phyloP scores from a whole-genome alignment of 768 basidiomycete species.

The Mycena amicta region DNA sequence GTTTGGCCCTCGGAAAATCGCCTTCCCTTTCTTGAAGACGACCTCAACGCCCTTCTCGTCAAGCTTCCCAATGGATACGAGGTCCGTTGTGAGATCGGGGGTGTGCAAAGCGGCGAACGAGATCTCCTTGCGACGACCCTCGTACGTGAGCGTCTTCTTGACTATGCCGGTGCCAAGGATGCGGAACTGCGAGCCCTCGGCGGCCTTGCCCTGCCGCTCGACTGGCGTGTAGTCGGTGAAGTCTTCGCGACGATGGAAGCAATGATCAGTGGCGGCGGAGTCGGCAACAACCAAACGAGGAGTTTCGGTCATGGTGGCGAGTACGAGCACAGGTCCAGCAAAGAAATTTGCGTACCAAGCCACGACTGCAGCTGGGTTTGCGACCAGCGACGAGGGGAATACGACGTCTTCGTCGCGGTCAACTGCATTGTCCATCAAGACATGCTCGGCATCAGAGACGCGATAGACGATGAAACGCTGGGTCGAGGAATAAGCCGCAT shows the following conservation, averaged over 20 bases:
- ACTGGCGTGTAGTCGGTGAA: conserved; percentile 6
- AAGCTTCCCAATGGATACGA: neutral
- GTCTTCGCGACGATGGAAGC: conserved; percentile 7
- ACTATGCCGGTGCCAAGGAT: neutral
- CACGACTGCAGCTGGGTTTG: neutral
- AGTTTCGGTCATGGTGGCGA: neutral
- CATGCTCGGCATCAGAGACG: conserved; percentile 8
- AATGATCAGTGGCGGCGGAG: conserved; percentile 14
- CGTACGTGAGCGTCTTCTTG: neutral
- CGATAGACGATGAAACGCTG: conserved; percentile 12
- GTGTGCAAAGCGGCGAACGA: neutral
- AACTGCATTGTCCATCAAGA: conserved; percentile 9
- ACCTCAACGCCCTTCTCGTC: neutral
- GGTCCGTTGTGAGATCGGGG: neutral
- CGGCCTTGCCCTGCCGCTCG: conserved; percentile 4
- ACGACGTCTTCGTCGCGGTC: conserved; percentile 1
- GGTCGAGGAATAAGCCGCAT: neutral
- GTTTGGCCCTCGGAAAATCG: neutral
- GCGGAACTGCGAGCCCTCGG: conserved; percentile 7
- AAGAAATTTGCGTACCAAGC: conserved; percentile 8
- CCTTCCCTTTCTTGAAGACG: neutral
- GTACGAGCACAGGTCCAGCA: neutral
- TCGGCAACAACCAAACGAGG: conserved; percentile 3
- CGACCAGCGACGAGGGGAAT: neutral
- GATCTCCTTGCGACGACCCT: neutral